phyloP scores from a whole-genome alignment of 108 stramenopile genomes.

The Discostella stelligeroides region DNA sequence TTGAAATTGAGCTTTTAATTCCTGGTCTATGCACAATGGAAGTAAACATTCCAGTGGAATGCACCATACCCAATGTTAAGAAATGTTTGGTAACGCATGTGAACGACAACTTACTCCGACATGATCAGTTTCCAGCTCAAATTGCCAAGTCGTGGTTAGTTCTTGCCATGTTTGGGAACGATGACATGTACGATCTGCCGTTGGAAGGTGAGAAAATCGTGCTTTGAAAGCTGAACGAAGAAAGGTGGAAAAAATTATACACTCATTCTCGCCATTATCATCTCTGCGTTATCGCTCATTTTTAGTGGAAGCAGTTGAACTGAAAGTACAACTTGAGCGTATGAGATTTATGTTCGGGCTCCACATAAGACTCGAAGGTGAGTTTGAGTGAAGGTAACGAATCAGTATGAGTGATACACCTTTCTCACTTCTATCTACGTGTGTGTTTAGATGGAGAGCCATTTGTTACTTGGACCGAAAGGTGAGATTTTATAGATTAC shows the following conservation, averaged over 20 bases:
- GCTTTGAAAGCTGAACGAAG: too few relatives aligned
- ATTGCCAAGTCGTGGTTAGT: constrained; percentile 77
- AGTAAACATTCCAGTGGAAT: constrained; percentile 58
- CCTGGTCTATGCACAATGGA: constrained; percentile 80
- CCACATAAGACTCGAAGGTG: constrained; percentile 28
- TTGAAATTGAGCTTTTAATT: constrained; percentile 77
- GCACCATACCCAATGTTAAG: constrained; percentile 63
- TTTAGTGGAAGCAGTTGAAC: constrained; percentile 61
- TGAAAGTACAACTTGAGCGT: constrained; percentile 61
- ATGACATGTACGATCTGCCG: constrained; percentile 77
- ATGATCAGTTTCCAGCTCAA: constrained; percentile 42
- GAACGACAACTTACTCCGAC: constrained; percentile 56
- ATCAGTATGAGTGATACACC: background rate
- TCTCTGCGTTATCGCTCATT: background rate
- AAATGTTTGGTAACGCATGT: constrained; percentile 56
- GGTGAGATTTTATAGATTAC: constrained; percentile 2
- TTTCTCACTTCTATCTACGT: background rate
- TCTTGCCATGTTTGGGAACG: constrained; percentile 70
- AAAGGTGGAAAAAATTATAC: background rate
- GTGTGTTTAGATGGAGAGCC: constrained; percentile 38
- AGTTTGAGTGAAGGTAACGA: constrained; percentile 10
- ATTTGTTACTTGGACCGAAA: constrained; percentile 59
- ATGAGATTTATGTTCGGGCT: constrained; percentile 72
- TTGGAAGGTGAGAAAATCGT: constrained; percentile 43
- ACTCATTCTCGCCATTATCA: background rate